phyloP scores from a whole-genome alignment of 192 early-diverging fungal species.

The Bifiguratus adelaidae region DNA sequence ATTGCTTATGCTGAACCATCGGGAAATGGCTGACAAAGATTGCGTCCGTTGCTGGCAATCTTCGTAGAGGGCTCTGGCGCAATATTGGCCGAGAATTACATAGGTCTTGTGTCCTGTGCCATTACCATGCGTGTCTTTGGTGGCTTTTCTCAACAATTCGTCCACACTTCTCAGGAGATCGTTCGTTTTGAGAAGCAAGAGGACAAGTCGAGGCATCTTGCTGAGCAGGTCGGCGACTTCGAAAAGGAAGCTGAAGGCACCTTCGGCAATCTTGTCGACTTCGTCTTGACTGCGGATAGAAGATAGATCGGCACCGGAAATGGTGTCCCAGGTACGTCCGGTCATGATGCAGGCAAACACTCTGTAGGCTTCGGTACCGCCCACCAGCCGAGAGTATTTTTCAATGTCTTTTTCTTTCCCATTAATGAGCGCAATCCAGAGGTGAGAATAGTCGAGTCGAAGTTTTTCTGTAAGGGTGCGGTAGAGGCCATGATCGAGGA shows the following conservation, averaged over 20 bases:
- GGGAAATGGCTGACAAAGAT: neutral
- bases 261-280: slow-evolving; percentile 35
- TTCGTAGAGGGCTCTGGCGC: slow-evolving; percentile 17
- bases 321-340: slow-evolving; percentile 73
- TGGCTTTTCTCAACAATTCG: slow-evolving; percentile 25
- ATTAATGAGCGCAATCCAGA: slow-evolving; percentile 77
- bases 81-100: slow-evolving; percentile 19
- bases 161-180: slow-evolving; percentile 73
- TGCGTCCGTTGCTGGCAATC: slow-evolving; percentile 7
- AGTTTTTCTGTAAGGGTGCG: slow-evolving; percentile 58
- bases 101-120: slow-evolving; percentile 12
- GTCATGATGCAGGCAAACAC: slow-evolving; percentile 86
- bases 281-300: slow-evolving; percentile 32
- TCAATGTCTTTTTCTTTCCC: slow-evolving; percentile 67
- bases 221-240: slow-evolving; percentile 75
- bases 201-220: slow-evolving; percentile 73
- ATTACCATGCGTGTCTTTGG: no score
- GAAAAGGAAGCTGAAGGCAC: slow-evolving; percentile 48
- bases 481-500: slow-evolving; percentile 88
- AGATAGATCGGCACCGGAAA: slow-evolving; percentile 22
- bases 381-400: slow-evolving; percentile 47
- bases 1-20: neutral
- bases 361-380: slow-evolving; percentile 70
- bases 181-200: slow-evolving; percentile 87
- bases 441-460: slow-evolving; percentile 74